These are phyloP conservation scores for Metschnikowia drakensbergensis DNA, from an alignment of 805 yeast genomes.

Conservation along the genomic window DNA sequence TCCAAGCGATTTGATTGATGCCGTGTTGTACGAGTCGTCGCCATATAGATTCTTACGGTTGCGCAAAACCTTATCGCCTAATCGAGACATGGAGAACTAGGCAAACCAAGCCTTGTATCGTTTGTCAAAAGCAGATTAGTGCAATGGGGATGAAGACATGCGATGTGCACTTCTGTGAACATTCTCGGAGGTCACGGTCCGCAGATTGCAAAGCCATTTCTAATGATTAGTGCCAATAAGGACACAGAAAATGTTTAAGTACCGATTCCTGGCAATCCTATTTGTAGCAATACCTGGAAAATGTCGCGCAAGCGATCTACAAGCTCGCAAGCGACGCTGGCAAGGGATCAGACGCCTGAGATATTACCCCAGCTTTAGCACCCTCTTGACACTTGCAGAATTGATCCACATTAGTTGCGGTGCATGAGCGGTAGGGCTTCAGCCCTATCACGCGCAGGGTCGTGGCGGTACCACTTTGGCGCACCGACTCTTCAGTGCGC, in stretches of 20 bases:
- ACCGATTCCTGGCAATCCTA: too few species aligned
- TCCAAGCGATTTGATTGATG: not conserved
- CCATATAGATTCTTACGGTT: not conserved
- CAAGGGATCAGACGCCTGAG: too few species aligned
- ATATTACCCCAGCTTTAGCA: too few species aligned
- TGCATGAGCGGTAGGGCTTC: slow-evolving; percentile 8
- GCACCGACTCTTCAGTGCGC: not conserved
- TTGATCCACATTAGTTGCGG: too few species aligned
- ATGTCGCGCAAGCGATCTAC: too few species aligned
- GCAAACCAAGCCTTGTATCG: not conserved
- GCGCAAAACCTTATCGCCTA: slow-evolving; percentile 4
- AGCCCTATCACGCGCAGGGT: slow-evolving; percentile 11
- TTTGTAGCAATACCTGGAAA: too few species aligned
- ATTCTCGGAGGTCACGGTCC: not conserved
- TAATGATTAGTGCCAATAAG: not conserved
- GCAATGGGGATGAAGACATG: not conserved
- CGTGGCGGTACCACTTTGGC: not conserved
- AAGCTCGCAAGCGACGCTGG: too few species aligned
- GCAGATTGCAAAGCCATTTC: not conserved
- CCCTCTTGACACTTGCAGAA: too few species aligned
- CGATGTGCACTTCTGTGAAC: not conserved
- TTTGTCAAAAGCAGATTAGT: not conserved
- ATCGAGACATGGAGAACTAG: slow-evolving; percentile 1
- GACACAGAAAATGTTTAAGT: too few species aligned
- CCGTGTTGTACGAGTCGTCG: not conserved